Base-by-base conservation (phyloP, 257 asterid species). In the Solanum rostratum region DNA sequence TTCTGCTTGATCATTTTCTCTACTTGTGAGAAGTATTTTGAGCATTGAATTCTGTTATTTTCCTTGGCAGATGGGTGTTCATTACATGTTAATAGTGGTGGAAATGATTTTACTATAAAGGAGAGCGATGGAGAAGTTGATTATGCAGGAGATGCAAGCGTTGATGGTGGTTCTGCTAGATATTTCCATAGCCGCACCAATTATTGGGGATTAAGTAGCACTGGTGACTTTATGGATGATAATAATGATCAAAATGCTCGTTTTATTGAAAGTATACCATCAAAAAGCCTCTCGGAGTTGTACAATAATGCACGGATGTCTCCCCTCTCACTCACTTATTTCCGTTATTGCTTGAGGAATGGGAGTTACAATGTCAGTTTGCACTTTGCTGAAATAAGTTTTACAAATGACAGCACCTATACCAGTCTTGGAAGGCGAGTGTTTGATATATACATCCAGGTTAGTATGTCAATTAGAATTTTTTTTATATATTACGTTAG, bases 151-250 rank as follows among this genome's bases (percentile, higher is more conserved):
- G 99, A 95, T 85, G 84, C 81, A 52, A 84, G 60, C 14, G 90
- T 86, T 24, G 94, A 93, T 69, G 93, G 91, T 84, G 95, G 94
- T 85, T 63, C 91, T 41, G 92, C 93, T 49, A 86, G 85, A 84
- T 95, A 88, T 88, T 90, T 85, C 84, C 86, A 85, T 55, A 81
- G 71, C 53, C 59, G 39, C 69, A 80, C 53, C 66, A 92, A 82
- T 54, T 70, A 81, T 87, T 95, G 99, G 98, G 98, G 98, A 79
- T 93, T 93, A 88, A 91, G 93, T 74, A 95, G 99, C 90, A 91
- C 95, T 4, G 97, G 99, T 12, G 97, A 94, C 90, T 95, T 95
- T 91, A 84, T 95, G 92, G 97, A 95, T 74, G 97, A 91, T 85
- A 83, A 87, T 65, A 85, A 54, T 65, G 86, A 87, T 87, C 95